Conservation (phyloP, 1,284 basidiomycete genomes). For the Fomitopsis palustris region DNA sequence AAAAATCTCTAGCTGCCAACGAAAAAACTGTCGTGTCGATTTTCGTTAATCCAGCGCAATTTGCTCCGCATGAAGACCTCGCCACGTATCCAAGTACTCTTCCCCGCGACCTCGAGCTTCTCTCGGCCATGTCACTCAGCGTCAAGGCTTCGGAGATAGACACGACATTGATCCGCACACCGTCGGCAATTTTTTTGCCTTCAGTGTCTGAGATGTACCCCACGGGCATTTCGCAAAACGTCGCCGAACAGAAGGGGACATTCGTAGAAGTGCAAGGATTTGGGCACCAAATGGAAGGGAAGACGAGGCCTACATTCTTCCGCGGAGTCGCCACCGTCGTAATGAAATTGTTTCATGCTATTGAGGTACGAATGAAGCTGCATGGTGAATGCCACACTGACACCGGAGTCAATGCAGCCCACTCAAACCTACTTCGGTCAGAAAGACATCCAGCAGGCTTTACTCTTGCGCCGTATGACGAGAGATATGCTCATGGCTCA, state of each 20-base stretch:
- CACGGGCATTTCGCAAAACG: conserved; percentile 79
- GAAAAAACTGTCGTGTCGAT: conserved; percentile 91
- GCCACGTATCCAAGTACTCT: conserved; percentile 88
- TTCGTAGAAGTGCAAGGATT: conserved; percentile 91
- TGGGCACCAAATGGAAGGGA: conserved; percentile 85
- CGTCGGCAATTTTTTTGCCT: conserved; percentile 80
- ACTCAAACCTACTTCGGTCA: conserved; percentile 95
- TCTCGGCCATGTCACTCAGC: conserved; percentile 34
- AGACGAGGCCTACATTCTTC: conserved; percentile 87
- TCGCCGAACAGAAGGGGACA: conserved; percentile 78
- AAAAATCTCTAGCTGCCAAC: conserved; percentile 71
- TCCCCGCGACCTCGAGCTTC: conserved; percentile 57
- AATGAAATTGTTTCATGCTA: conserved; percentile 90
- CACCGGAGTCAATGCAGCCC: conserved; percentile 48
- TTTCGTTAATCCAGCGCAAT: conserved; percentile 98
- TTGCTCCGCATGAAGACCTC: conserved; percentile 94
- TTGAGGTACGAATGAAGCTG: conserved; percentile 54
- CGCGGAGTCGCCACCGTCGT: conserved; percentile 95
- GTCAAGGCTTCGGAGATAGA: conserved; percentile 5
- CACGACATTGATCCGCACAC: conserved; percentile 29
- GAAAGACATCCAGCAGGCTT: conserved; percentile 96
- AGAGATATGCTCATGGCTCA: conserved; percentile 80
- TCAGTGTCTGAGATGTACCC: conserved; percentile 84
- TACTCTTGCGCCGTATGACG: conserved; percentile 83
- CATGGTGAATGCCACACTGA: background rate